Conservation (phyloP, 2,329 filamentous ascomycete genomes). For the Trichoderma breve region DNA sequence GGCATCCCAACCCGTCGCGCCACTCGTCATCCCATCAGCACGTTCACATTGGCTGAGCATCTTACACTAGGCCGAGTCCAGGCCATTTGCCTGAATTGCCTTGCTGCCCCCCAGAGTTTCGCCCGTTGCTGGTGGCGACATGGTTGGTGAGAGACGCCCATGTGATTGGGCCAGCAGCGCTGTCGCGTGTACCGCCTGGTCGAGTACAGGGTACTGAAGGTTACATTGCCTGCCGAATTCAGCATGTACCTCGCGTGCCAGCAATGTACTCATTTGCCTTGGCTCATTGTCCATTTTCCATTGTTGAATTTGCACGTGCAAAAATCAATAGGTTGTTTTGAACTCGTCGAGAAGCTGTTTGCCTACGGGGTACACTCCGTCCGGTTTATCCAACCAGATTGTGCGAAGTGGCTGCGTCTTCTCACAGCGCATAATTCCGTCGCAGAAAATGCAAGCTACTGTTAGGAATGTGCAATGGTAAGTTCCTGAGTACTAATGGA, state of each 20-base stretch:
- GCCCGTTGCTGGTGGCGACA: background rate
- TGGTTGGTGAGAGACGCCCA: background rate
- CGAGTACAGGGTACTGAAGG: background rate
- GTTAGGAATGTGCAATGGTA: too few relatives aligned
- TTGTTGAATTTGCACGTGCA: background rate
- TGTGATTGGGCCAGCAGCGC: background rate
- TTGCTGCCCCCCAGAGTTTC: background rate
- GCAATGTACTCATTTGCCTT: background rate
- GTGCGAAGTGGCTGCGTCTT: too few relatives aligned
- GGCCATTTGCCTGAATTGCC: background rate
- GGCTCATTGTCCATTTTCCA: background rate
- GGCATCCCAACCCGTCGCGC: background rate
- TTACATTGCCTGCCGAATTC: background rate
- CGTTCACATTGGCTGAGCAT: background rate
- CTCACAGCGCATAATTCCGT: too few relatives aligned
- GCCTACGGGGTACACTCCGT: too few relatives aligned
- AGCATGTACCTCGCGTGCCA: background rate
- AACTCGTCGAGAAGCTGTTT: background rate
- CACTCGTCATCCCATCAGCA: background rate
- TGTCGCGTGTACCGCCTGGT: background rate
- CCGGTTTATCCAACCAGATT: too few relatives aligned
- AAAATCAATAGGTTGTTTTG: background rate
- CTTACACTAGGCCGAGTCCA: background rate
- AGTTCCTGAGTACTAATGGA: too few relatives aligned
- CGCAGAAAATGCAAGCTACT: too few relatives aligned